phyloP scores from a whole-genome alignment of 2,329 filamentous ascomycete genomes.

The Aspergillus brasiliensis region DNA sequence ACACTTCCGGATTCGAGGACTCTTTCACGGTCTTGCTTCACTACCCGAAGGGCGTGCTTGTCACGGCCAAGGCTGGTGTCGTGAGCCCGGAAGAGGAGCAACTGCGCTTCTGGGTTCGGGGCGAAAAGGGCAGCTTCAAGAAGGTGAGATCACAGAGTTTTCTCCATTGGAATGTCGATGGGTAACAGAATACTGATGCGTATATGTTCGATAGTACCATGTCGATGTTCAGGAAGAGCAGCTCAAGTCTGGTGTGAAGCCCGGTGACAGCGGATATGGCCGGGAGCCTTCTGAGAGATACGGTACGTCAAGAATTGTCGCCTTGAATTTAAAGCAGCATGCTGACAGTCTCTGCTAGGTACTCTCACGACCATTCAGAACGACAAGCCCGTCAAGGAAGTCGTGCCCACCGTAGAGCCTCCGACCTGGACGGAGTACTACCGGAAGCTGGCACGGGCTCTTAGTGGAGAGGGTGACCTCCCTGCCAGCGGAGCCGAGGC shows the following conservation, averaged over 20 bases:
- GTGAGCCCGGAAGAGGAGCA: slow-evolving; percentile 70
- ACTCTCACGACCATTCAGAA: slow-evolving; percentile 58
- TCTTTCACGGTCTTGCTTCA: slow-evolving; percentile 64
- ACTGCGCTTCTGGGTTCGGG: slow-evolving; percentile 75
- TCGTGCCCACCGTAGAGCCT: slow-evolving; percentile 62
- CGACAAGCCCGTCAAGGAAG: slow-evolving; percentile 53
- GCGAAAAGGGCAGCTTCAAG: slow-evolving; percentile 72
- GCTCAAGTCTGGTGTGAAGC: slow-evolving; percentile 64
- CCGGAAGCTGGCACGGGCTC: slow-evolving; percentile 53
- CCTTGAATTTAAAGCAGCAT: neutral
- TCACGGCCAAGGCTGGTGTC: slow-evolving; percentile 69
- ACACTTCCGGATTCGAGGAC: slow-evolving; percentile 54
- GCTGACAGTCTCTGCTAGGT: slow-evolving; percentile 23
- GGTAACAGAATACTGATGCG: neutral
- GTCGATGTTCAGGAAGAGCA: slow-evolving; percentile 78
- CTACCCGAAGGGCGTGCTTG: slow-evolving; percentile 65
- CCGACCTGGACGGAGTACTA: slow-evolving; percentile 73
- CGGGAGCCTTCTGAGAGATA: slow-evolving; percentile 61
- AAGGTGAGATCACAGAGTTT: slow-evolving; percentile 50
- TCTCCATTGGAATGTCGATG: neutral
- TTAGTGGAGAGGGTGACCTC: slow-evolving; percentile 55
- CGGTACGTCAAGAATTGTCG: slow-evolving; percentile 43
- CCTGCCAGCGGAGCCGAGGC: slow-evolving; percentile 59
- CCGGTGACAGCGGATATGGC: slow-evolving; percentile 66
- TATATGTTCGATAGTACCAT: slow-evolving; percentile 41